Evolutionary conservation across 2,329 filamentous ascomycete species (phyloP), one percentile per base, ranked within the genome.

Genomic region (Trichoderma sp.): DNA sequence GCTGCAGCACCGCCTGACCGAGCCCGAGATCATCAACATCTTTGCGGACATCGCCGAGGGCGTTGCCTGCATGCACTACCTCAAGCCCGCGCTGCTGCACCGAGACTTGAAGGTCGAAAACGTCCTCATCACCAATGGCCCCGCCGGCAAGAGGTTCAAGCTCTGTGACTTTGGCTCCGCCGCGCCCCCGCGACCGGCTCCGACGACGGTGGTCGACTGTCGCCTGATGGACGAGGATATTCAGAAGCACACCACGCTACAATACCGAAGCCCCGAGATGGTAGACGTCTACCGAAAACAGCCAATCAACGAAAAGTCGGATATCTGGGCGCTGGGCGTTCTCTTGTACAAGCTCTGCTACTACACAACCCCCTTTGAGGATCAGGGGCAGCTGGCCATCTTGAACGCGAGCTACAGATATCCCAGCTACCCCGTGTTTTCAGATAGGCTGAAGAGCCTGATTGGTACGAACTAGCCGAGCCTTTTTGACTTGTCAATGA

Each of bases 191-290:
- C 87, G 91, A 71, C 90, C 94, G 14, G 94, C 96, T 52, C 94
- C 96, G 14, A 92, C 89, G 18, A 95, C 92, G 5, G 91, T 94
- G 7, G 89, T 90, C 49, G 96, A 99, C 80, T 97, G 95, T 73
- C 90, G 95, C 68, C 80, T 96, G 74, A 93, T 98, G 76, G 96
- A 99, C 79, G 96, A 99, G 77, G 96, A 99, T 80, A 91, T 99
- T 14, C 96, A 98, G 80, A 92, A 93, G 75, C 95, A 99, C 78
- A 99, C 96, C 0, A 99, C 96, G 0, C 86, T 99, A 81, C 96
- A 99, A 79, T 99, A 99, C 79, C 88, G 96, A 73, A 98, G 95
- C 78, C 96, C 96, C 6, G 96, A 99, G 81, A 99, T 99, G 96
- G 90, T 99, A 70, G 96, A 99, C 76, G 96, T 99, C 28, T 99